A percentile compares a stretch with the other conserved stretches of the same genome.
Evolutionary conservation across 805 yeast genomes (phyloP).

Genomic region (Cyberlindnera maritima): DNA sequence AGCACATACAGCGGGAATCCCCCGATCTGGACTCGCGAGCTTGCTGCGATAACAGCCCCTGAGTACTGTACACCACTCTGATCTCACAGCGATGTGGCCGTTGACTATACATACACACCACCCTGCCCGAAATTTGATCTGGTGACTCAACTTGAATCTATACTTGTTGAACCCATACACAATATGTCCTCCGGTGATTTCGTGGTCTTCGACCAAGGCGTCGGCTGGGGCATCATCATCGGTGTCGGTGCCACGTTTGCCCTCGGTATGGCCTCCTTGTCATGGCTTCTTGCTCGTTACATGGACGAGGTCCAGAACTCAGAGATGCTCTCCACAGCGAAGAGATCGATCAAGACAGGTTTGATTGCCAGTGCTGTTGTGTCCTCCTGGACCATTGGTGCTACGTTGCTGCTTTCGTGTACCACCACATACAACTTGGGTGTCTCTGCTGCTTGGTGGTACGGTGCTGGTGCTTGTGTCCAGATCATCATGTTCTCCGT

Average conservation of each 20-base stretch:
- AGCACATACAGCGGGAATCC: no score
- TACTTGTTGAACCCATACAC: no score
- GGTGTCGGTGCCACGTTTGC: conserved; percentile 60
- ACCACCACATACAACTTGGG: conserved; percentile 31
- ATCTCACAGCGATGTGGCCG: no score
- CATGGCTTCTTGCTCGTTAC: neutral
- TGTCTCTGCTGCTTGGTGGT: conserved; percentile 31
- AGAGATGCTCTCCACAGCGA: neutral
- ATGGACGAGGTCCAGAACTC: neutral
- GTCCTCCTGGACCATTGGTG: neutral
- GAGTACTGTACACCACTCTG: no score
- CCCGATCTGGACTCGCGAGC: no score
- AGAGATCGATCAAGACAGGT: neutral
- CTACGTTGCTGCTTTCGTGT: conserved; percentile 30
- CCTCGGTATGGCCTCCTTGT: conserved; percentile 37
- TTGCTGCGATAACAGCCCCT: no score
- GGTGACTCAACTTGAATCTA: no score
- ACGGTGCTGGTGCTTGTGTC: conserved; percentile 23
- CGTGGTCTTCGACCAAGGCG: no score
- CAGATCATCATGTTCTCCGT: conserved; percentile 35
- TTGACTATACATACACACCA: no score
- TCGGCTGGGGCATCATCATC: conserved; percentile 79
- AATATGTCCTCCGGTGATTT: no score
- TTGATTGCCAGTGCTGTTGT: neutral
- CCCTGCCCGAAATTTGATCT: no score